Percentiles rank a stretch among this genome's conserved stretches.
Evolutionary conservation across 163 green algal genomes (phyloP).

Genomic region (Coccomyxa subellipsoidea): DNA sequence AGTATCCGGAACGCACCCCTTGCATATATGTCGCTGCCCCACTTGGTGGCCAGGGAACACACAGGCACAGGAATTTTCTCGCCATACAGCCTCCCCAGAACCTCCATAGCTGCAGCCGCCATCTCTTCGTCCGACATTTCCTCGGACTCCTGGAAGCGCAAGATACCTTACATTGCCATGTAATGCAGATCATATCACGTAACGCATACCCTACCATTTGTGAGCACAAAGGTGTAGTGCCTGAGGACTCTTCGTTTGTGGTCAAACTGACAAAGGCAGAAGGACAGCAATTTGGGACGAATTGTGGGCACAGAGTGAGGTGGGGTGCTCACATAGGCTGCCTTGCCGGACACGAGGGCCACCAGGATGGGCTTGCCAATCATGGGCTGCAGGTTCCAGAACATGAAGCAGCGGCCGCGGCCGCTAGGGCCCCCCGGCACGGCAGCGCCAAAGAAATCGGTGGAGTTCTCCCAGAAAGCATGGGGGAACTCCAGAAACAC

Average conservation of each 20-base stretch:
- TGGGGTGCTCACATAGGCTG: conserved; percentile 21
- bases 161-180: not conserved
- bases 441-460: conserved; percentile 79
- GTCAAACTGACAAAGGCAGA: too few species aligned
- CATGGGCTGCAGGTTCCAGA: conserved; percentile 77
- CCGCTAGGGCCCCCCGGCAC: conserved; percentile 17
- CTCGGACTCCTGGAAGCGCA: conserved; percentile 18
- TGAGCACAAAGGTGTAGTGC: too few species aligned
- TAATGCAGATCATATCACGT: too few species aligned
- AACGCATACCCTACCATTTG: too few species aligned
- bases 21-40: conserved; percentile 59
- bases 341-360: conserved; percentile 57
- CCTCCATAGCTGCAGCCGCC: conserved; percentile 30
- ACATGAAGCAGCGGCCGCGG: conserved; percentile 77
- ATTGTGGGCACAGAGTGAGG: not conserved
- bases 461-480: conserved; percentile 64
- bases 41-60: conserved; percentile 51
- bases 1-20: too few species aligned
- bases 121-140: conserved; percentile 15
- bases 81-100: conserved; percentile 47
- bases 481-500: conserved; percentile 76
- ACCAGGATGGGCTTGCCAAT: conserved; percentile 45
- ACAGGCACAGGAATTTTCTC: conserved; percentile 43
- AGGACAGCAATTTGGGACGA: too few species aligned
- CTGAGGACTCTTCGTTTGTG: too few species aligned